Percentiles rank a stretch among this genome's conserved stretches.
Conservation (phyloP, 345 rosid genomes). For the Populus ilicifolia region DNA sequence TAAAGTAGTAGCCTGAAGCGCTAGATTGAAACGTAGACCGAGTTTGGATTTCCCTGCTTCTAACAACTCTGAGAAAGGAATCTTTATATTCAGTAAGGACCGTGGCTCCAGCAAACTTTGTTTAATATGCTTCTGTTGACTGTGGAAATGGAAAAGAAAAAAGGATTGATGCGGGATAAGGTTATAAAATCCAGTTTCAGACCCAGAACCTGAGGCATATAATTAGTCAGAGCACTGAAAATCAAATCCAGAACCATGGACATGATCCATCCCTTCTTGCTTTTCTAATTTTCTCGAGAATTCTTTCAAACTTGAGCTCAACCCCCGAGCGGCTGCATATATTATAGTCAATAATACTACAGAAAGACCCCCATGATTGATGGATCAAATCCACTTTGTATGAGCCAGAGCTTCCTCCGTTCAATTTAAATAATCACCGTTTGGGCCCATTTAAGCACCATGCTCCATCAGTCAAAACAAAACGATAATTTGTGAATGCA, state of each 20-base stretch:
- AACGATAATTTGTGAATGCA: neutral
- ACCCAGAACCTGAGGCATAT: neutral
- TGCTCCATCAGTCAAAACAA: neutral
- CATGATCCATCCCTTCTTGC: neutral
- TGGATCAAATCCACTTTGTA: constrained; percentile 3
- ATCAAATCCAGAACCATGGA: neutral
- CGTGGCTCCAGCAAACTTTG: neutral
- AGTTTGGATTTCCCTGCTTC: neutral
- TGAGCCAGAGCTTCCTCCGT: neutral
- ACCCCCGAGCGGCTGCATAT: neutral
- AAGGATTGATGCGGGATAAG: neutral
- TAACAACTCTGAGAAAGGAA: neutral
- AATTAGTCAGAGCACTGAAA: neutral
- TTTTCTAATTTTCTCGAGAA: neutral
- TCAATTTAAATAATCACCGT: neutral
- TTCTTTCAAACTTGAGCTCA: neutral
- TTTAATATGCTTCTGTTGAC: too few species aligned
- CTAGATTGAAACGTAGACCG: neutral
- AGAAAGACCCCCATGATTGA: neutral
- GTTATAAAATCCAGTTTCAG: neutral
- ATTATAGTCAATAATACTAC: neutral
- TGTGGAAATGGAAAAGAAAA: too few species aligned
- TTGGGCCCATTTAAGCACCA: neutral
- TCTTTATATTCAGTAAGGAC: neutral
- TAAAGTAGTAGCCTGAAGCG: too few species aligned